A percentile compares a stretch with the other conserved stretches of the same genome.
Conservation (phyloP, 495 filamentous ascomycete species). For the Penicillium tannophilum region DNA sequence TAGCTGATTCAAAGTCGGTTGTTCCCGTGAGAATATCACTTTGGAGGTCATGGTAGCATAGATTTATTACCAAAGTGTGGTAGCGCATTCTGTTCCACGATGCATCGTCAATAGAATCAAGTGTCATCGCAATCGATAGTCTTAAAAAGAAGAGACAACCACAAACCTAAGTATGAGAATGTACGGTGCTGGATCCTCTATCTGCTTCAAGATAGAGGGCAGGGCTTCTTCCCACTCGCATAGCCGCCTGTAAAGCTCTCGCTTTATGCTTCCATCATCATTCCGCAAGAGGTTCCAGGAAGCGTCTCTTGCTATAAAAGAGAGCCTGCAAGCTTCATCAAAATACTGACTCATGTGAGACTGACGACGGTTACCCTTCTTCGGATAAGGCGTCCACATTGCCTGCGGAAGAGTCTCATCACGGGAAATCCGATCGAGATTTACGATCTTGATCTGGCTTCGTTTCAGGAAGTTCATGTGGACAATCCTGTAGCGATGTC, state of each 20-base stretch:
- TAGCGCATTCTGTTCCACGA: slow-evolving; percentile 31
- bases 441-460: too few relatives aligned
- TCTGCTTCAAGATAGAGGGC: slow-evolving; percentile 17
- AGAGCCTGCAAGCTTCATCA: slow-evolving; percentile 35
- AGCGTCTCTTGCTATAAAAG: slow-evolving; percentile 31
- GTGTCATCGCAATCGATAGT: too few relatives aligned
- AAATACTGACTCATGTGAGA: slow-evolving; percentile 30
- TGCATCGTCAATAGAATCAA: too few relatives aligned
- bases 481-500: slow-evolving; percentile 24
- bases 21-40: too few relatives aligned
- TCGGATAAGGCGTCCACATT: too few relatives aligned
- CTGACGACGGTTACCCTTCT: not conserved
- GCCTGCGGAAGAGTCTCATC: too few relatives aligned
- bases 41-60: slow-evolving; percentile 25
- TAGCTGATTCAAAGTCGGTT: too few relatives aligned
- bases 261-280: too few relatives aligned
- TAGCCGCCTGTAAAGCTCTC: too few relatives aligned
- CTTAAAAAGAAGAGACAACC: too few relatives aligned
- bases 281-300: slow-evolving; percentile 18
- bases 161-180: slow-evolving; percentile 34
- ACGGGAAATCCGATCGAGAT: too few relatives aligned
- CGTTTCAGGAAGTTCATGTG: slow-evolving; percentile 33
- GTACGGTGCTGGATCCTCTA: slow-evolving; percentile 27
- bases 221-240: slow-evolving; percentile 3
- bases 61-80: slow-evolving; percentile 31